A percentile compares a stretch with the other conserved stretches of the same genome.
Evolutionary conservation across 805 yeast genomes (phyloP).

Genomic region (Starmerella scarabaei): DNA sequence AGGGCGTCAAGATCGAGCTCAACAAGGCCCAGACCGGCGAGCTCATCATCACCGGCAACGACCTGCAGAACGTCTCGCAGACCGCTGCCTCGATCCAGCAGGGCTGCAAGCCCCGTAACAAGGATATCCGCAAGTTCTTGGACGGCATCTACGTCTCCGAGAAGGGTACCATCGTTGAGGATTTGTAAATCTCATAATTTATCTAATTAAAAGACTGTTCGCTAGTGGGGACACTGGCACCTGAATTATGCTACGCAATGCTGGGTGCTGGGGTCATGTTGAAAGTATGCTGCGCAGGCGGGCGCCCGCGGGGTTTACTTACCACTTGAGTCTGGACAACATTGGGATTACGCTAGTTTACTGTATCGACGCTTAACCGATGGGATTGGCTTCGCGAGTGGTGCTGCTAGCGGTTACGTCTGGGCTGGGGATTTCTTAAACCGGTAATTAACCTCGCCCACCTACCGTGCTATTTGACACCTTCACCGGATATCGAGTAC

Average conservation of each 20-base stretch:
- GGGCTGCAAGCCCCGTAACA: conserved; percentile 96
- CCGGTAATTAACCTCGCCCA: too few species aligned
- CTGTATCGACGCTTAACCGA: too few species aligned
- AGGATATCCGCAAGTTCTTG: conserved; percentile 99
- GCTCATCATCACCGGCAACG: conserved; percentile 84
- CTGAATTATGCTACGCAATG: neutral
- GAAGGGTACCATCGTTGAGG: conserved; percentile 77
- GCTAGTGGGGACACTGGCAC: conserved; percentile 20
- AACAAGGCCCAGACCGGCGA: conserved; percentile 88
- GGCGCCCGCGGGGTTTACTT: neutral
- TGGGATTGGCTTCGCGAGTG: too few species aligned
- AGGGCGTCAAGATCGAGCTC: conserved; percentile 77
- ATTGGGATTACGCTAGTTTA: too few species aligned
- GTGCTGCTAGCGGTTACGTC: too few species aligned
- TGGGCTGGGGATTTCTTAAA: too few species aligned
- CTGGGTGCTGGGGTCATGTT: too few species aligned
- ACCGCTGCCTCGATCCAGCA: conserved; percentile 97
- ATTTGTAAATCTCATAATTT: conserved; percentile 24
- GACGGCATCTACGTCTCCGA: conserved; percentile 99
- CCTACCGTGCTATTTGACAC: too few species aligned
- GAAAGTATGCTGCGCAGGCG: neutral
- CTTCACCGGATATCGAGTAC: too few species aligned
- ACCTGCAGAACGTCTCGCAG: conserved; percentile 94
- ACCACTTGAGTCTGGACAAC: neutral
- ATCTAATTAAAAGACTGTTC: conserved; percentile 10